Base-by-base conservation (phyloP, 805 yeast species). In the Candida boleticola region DNA sequence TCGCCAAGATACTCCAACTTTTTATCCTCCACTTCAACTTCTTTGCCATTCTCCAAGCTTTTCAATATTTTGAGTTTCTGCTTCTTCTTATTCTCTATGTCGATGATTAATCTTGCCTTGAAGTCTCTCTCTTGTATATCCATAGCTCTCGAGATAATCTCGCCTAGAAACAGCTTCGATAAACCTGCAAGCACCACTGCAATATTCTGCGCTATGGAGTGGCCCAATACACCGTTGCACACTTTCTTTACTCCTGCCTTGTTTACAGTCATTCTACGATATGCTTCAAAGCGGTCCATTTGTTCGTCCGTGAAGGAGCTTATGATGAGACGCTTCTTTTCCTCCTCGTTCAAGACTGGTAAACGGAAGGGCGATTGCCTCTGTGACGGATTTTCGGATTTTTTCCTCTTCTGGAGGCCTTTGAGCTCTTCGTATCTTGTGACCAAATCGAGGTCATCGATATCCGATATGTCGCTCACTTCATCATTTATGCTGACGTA, bases 101-200 rank as follows among this genome's bases (percentile, higher is more conserved):
- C 73, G 29, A 48, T 36, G 1, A 61, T 60, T 18, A 71, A 52
- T 43, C 61, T 61, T 0, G 69, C 67, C 63, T 76, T 71, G 52
- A 70, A 63, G 52, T 78, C 77, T 43, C 76, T 69, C 41, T 74
- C 68, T 55, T 87, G 90, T 1, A 86, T 79, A 40, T 80, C 84
- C 47, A 83, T 73, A 0, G 96, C 95, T 53, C 79, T 73, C 47
- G 90, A 95, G 10, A 90, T 84, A 14, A 90, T 76, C 52, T 90
- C 97, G 10, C 96, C 96, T n/a, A 89, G 76, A 58, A 87, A 83
- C 52, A 88, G 85, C 58, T 90, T 90, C 2, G 95, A 85, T 42
- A 89, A 76, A 60, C 97, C 96, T 4, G 92, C 86, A 36, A 90
- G 62, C 6, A 89, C 82, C 40, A 87, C 82, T 0, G 95, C 85